phyloP scores from a whole-genome alignment of 2,329 filamentous ascomycete genomes.

The Capronia coronata region DNA sequence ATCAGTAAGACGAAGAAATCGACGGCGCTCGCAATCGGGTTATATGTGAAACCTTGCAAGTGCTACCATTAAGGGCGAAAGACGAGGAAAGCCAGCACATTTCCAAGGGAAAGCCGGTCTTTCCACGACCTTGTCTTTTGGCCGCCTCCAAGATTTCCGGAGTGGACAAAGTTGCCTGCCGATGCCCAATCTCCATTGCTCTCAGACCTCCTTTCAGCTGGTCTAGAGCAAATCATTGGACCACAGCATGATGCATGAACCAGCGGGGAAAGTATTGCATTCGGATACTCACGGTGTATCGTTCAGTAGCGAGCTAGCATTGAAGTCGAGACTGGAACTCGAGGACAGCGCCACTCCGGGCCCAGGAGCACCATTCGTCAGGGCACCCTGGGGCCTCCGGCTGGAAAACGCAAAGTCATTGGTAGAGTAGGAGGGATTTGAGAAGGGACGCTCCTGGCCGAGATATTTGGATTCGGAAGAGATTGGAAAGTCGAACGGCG shows the following conservation, averaged over 20 bases:
- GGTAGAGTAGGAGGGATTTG: constrained; percentile 30
- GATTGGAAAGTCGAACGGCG: constrained; percentile 36
- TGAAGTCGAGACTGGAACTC: constrained; percentile 23
- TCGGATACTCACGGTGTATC: constrained; percentile 26
- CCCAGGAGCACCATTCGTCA: constrained; percentile 18
- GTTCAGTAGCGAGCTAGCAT: constrained; percentile 18
- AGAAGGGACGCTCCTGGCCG: constrained; percentile 33
- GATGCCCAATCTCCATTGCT: constrained; percentile 20
- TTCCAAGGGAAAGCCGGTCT: constrained; percentile 17
- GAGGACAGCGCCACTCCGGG: constrained; percentile 19
- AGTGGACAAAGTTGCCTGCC: constrained; percentile 11
- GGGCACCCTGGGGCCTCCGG: constrained; percentile 13
- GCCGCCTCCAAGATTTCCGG: constrained; percentile 2
- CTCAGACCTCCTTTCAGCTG: constrained; percentile 1
- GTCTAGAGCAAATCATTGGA: constrained; percentile 8
- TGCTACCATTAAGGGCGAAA: constrained; percentile 25
- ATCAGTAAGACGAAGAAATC: constrained; percentile 18
- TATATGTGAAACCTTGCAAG: constrained; percentile 19
- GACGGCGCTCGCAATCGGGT: constrained; percentile 3
- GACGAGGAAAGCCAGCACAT: constrained; percentile 20
- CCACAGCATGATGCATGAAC: constrained; percentile 7
- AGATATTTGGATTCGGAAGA: constrained; percentile 39
- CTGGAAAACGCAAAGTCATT: constrained; percentile 23
- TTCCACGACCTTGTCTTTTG: constrained; percentile 6
- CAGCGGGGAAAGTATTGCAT: constrained; percentile 2